Base-by-base conservation (phyloP, 1,139 yeast species). In the Ashbya aceris region DNA sequence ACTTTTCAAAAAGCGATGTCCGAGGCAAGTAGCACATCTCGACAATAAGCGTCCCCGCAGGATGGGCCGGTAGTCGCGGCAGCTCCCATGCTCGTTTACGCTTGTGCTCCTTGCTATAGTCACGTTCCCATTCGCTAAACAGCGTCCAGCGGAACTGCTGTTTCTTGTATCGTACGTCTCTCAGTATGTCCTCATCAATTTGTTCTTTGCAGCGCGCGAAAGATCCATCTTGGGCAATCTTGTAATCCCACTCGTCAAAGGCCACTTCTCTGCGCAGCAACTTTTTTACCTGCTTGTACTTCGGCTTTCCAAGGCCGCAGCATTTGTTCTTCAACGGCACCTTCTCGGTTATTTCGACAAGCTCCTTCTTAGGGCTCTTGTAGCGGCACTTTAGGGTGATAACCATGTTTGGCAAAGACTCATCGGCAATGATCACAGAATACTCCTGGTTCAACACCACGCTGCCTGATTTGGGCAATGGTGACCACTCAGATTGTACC, bases 201-300 rank as follows among this genome's bases (percentile, higher is more conserved):
- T 74, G 74, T 43, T 89, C 68, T 51, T 79, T 77, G 46, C 85
- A 74, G 51, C 89, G 72, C 2, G 85, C 95, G 67, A 84, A 86
- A 8, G 95, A 83, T 1, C 97, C 97, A 64, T 89, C 96, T 40
- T 69, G 70, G 2, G 95, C 95, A 49, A 83, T 70, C 45, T 73
- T 67, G 36, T 65, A 60, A 29, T 68, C 69, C 78, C 87, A 76
- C 2, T 70, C 61, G 61, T 82, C 91, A 27, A 62, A 54, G 2
- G 64, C 67, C 2, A 67, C 59, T 30, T 74, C 70, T 48, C 70
- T 67, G 2, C 78, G 69, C 10, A 79, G 75, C 48, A 70, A 75
- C 49, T 66, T 73, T 44, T 80, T 77, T n/a, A 62, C 60, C 23
- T 56, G 53, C 36, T 45, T 58, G 44, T 56, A 65, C 47, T 61